Conservation (phyloP, 805 yeast genomes). For the Candida germanica region DNA sequence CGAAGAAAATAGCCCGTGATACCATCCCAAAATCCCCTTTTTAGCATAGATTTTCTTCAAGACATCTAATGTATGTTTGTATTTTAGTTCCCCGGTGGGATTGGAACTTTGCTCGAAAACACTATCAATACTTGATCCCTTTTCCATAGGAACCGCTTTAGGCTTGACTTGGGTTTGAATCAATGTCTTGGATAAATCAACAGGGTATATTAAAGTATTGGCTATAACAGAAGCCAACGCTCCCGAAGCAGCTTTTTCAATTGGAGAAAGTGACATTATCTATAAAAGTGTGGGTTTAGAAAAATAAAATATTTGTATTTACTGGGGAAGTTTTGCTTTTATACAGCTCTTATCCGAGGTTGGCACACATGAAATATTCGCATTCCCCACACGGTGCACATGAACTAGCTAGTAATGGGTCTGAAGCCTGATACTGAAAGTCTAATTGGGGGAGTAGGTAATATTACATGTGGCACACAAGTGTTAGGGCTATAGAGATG, state of each 20-base stretch:
- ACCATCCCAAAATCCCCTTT: slow-evolving; percentile 66
- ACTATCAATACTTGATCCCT: slow-evolving; percentile 12
- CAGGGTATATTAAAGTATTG: slow-evolving; percentile 74
- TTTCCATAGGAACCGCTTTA: slow-evolving; percentile 10
- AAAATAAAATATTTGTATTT: background rate
- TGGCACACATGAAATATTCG: slow-evolving; percentile 3
- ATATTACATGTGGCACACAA: too few species aligned
- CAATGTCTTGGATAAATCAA: slow-evolving; percentile 73
- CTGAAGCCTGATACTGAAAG: too few species aligned
- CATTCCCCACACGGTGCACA: slow-evolving; percentile 7
- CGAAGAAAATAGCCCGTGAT: slow-evolving; percentile 68
- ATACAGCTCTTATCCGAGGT: slow-evolving; percentile 5
- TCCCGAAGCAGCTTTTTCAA: slow-evolving; percentile 80
- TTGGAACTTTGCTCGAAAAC: slow-evolving; percentile 15
- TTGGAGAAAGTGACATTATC: slow-evolving; percentile 53
- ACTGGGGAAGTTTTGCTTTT: background rate
- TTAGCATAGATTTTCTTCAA: slow-evolving; percentile 52
- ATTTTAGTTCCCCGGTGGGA: slow-evolving; percentile 31
- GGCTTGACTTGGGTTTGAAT: slow-evolving; percentile 65
- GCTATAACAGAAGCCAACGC: slow-evolving; percentile 81
- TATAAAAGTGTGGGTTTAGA: background rate
- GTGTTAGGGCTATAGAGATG: too few species aligned
- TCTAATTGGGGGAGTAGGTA: too few species aligned
- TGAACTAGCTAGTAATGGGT: too few species aligned
- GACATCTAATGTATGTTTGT: slow-evolving; percentile 61